Conservation (phyloP, 2,329 filamentous ascomycete species). For the Colletotrichum cereale region DNA sequence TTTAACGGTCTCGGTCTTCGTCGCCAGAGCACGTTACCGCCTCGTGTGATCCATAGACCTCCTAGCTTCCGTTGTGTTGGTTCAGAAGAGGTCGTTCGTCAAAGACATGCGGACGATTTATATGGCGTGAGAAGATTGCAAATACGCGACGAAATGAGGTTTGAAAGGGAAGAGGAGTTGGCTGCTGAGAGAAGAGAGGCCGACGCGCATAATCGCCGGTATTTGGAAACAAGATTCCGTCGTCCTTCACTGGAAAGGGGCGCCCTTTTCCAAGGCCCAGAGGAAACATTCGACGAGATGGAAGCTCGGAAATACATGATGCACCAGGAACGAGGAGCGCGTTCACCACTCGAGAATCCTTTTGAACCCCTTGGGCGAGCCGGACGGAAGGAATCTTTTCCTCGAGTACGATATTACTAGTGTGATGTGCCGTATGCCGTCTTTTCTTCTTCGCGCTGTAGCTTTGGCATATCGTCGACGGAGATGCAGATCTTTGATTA, state of each 20-base stretch:
- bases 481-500: background rate
- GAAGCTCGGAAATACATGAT: slow-evolving; percentile 30
- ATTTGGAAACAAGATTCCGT: slow-evolving; percentile 30
- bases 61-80: slow-evolving; percentile 18
- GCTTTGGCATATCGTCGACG: background rate
- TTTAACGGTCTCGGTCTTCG: slow-evolving; percentile 12
- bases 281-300: slow-evolving; percentile 34
- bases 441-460: background rate
- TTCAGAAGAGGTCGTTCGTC: slow-evolving; percentile 31
- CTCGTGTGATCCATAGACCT: slow-evolving; percentile 32
- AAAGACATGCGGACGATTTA: slow-evolving; percentile 37
- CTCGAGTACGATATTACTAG: slow-evolving; percentile 9
- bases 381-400: slow-evolving; percentile 5
- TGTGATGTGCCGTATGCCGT: background rate
- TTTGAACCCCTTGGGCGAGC: slow-evolving; percentile 36
- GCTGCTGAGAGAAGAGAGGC: slow-evolving; percentile 14
- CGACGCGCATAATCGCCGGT: background rate
- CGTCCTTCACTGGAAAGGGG: slow-evolving; percentile 22
- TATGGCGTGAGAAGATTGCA: slow-evolving; percentile 19
- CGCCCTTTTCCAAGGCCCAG: background rate
- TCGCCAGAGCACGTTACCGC: slow-evolving; percentile 3
- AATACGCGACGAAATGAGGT: slow-evolving; percentile 17
- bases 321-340: slow-evolving; percentile 8
- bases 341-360: slow-evolving; percentile 30
- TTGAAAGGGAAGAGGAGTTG: slow-evolving; percentile 27